Percentiles rank a stretch among this genome's conserved stretches.
Conservation (phyloP, 2,329 filamentous ascomycete species). For the Ophiostoma australiae region DNA sequence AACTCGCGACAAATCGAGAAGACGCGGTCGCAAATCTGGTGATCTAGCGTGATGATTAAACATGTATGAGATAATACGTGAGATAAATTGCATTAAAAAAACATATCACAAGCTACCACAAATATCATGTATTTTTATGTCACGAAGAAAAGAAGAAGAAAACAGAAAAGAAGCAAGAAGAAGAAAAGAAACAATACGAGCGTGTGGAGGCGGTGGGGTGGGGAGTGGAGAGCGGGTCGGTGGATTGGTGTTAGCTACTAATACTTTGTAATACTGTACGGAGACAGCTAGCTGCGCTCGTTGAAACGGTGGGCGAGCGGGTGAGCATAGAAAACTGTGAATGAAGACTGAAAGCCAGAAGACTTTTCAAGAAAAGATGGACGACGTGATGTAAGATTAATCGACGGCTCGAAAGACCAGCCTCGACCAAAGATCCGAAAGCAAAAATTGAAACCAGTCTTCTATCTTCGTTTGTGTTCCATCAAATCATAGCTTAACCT, state of each 20-base stretch:
- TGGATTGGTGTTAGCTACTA: background rate
- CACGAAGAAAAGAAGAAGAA: background rate
- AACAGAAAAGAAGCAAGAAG: background rate
- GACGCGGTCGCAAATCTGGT: constrained; percentile 10
- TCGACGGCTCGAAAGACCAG: background rate
- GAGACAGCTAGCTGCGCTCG: background rate
- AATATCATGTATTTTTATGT: background rate
- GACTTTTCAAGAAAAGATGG: background rate
- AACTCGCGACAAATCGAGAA: background rate
- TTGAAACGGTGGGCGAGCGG: constrained; percentile 8
- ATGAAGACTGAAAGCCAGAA: background rate
- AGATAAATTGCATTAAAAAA: background rate
- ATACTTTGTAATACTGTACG: no score
- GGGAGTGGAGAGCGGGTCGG: background rate
- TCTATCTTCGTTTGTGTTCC: no score
- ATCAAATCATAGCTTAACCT: no score
- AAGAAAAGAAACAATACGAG: background rate
- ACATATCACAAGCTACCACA: background rate
- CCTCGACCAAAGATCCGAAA: no score
- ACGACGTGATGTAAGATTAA: background rate
- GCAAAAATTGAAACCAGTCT: no score
- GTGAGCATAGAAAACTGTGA: background rate
- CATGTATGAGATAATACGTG: background rate
- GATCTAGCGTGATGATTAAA: constrained; percentile 11
- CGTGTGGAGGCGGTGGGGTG: background rate